A percentile compares a stretch with the other conserved stretches of the same genome.
Conservation (phyloP, 1,139 yeast genomes). For the Pichia sp. region DNA sequence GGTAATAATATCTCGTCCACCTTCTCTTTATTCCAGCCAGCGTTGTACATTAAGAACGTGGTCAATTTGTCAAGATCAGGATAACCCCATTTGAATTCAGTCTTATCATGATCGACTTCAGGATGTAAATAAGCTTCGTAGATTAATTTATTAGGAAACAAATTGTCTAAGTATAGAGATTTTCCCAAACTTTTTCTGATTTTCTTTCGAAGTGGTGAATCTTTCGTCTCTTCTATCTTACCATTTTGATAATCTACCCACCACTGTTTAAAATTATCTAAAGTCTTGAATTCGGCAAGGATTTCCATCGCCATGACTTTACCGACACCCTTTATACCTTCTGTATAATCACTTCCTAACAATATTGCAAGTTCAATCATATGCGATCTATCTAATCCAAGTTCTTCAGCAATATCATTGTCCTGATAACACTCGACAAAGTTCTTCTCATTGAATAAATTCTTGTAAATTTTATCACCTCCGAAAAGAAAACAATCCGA, state of each 20-base stretch:
- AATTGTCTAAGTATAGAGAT: constrained; percentile 58
- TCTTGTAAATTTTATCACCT: constrained; percentile 79
- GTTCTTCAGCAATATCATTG: constrained; percentile 55
- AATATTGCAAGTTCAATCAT: constrained; percentile 78
- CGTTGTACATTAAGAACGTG: constrained; percentile 60
- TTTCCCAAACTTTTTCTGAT: constrained; percentile 60
- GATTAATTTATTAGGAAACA: constrained; percentile 72
- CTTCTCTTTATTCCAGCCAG: constrained; percentile 79
- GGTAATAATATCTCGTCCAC: constrained; percentile 92
- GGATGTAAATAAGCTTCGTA: constrained; percentile 74
- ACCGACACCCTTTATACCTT: constrained; percentile 88
- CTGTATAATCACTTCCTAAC: constrained; percentile 92
- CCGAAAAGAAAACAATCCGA: constrained; percentile 97
- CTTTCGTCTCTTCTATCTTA: constrained; percentile 35
- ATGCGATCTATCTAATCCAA: constrained; percentile 63
- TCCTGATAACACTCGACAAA: constrained; percentile 83
- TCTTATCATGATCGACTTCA: constrained; percentile 77
- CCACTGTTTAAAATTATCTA: constrained; percentile 54
- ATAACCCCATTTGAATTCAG: constrained; percentile 84
- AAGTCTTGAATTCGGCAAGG: constrained; percentile 71
- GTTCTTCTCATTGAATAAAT: constrained; percentile 92
- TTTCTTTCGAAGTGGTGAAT: constrained; percentile 40
- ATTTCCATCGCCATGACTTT: constrained; percentile 93
- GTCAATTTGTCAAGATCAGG: constrained; percentile 84
- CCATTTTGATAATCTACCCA: constrained; percentile 46